Base-by-base conservation (phyloP, 202 grass and related monocot species). In the Alloteropsis angusta region DNA sequence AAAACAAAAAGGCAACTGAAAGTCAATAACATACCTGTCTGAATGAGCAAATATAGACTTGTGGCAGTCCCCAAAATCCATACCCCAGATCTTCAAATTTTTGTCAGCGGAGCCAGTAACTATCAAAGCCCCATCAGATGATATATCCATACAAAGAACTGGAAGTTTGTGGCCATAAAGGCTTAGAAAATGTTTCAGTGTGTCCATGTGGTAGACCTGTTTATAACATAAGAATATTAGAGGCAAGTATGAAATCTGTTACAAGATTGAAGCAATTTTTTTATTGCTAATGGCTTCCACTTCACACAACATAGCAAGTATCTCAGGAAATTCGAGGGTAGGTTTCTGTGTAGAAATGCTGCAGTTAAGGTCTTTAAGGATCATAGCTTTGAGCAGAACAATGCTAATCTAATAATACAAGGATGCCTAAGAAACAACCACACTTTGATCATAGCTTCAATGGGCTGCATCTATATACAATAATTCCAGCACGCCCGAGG, bases 51-150 rank as follows among this genome's bases (percentile, higher is more conserved):
- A 97, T 77, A 97, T 92, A 41, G 91, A 92, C 73, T 67, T 94
- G 68, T 94, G 95, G 67, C 89, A 92, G 78, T 97, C 95, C 65
- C 95, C 95, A 75, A 97, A 97, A 87, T 97, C 95, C 85, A 97
- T 81, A 86, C 95, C 91, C 95, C 91, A 97, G 47, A 97, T 97
- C 71, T 90, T 97, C 78, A 97, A 54, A 83, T 91, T 97, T 90
- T 97, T 97, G 78, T 97, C 95, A 12, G 95, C 91, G 2, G 95
- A 97, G 34, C 91, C 95, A 68, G 88, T 97, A 61, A 97, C 91
- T 81, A 97, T 86, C 75, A 97, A 76, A 85, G 84, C 65, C 48
- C 91, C 91, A 72, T 97, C 91, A 8, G 95, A 94, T 78, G 95
- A 94, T 80, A 97, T 94, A 64, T 94, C 95, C 89, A 97, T 94